Conservation (phyloP, 2,329 filamentous ascomycete genomes). For the Talaromyces piceae region DNA sequence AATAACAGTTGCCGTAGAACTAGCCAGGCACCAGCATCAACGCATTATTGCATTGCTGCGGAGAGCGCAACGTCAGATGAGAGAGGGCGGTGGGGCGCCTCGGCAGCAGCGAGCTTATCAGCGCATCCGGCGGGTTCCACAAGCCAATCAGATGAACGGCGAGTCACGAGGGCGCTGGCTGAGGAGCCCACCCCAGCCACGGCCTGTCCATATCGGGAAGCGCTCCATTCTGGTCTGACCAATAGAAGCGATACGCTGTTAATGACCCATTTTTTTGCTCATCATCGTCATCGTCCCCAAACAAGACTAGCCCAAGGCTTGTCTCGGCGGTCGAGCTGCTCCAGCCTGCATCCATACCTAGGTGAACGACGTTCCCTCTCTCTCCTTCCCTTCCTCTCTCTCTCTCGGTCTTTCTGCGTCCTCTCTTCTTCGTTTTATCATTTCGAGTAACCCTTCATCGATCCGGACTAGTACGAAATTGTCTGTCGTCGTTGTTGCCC, state of each 20-base stretch:
- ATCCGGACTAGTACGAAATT: neutral
- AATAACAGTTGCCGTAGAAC: too few relatives aligned
- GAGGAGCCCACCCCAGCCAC: neutral
- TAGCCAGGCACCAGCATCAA: neutral
- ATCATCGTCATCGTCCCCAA: neutral
- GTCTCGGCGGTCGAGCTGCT: neutral
- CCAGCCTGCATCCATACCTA: neutral
- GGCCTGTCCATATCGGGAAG: neutral
- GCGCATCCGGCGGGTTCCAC: neutral
- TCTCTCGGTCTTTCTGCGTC: too few relatives aligned
- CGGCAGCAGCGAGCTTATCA: neutral
- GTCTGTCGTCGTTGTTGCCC: conserved; percentile 4
- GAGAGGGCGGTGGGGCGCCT: neutral
- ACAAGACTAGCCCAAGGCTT: neutral
- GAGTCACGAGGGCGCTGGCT: neutral
- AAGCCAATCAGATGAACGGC: neutral
- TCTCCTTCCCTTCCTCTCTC: conserved; percentile 12
- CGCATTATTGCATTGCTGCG: neutral
- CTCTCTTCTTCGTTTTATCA: conserved; percentile 14
- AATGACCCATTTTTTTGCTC: neutral
- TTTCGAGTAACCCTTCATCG: conserved; percentile 6
- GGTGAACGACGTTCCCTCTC: too few relatives aligned
- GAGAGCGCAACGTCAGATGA: neutral
- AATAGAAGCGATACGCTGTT: too few relatives aligned
- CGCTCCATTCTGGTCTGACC: neutral